Conservation (phyloP, 2,329 filamentous ascomycete genomes). For the Thelonectria discophora region DNA sequence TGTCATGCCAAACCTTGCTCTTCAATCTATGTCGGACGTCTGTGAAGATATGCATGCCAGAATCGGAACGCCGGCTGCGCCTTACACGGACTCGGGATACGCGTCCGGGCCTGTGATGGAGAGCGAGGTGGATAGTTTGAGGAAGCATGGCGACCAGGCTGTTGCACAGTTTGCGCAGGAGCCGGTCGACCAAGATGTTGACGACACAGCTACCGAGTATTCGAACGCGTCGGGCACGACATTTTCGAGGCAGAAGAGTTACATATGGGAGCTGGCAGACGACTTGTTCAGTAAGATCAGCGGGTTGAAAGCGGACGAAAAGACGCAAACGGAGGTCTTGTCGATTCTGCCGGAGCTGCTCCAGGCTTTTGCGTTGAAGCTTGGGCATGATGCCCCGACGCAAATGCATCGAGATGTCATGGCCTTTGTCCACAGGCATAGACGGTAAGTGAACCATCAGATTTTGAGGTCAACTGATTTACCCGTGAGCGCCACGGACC, state of each 20-base stretch:
- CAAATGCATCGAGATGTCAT: constrained; percentile 16
- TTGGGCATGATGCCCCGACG: not conserved
- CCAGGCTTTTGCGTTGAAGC: constrained; percentile 5
- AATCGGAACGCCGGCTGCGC: constrained; percentile 21
- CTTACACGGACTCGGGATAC: constrained; percentile 40
- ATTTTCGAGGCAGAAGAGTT: not conserved
- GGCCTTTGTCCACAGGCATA: constrained; percentile 6
- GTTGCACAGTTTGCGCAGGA: not conserved
- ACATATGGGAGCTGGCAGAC: not conserved
- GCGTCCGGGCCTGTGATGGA: not conserved
- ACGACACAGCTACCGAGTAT: constrained; percentile 8
- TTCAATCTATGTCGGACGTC: too few species aligned
- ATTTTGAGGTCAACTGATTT: too few species aligned
- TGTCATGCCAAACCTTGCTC: too few species aligned
- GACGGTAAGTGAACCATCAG: not conserved
- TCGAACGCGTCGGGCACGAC: not conserved
- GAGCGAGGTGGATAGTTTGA: not conserved
- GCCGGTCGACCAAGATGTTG: not conserved
- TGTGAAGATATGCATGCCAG: too few species aligned
- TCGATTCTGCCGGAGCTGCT: constrained; percentile 7
- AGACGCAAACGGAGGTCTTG: not conserved
- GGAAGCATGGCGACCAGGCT: not conserved
- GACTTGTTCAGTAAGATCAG: not conserved
- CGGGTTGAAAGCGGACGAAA: not conserved
- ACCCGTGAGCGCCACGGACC: too few species aligned